Base-by-base conservation (phyloP, 768 basidiomycete species). In the Boletus huronensis region DNA sequence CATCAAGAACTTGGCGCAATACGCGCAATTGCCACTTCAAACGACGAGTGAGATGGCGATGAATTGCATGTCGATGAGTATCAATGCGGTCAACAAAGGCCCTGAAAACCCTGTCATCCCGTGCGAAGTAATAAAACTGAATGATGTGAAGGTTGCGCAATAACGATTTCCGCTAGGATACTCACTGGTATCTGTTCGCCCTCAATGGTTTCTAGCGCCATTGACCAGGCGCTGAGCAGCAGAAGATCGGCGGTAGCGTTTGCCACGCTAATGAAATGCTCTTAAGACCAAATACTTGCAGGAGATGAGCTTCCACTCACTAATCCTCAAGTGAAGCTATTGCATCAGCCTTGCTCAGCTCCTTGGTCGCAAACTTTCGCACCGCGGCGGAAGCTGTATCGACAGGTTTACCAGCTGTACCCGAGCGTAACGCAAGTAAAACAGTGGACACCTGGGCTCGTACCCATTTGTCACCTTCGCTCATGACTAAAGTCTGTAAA, bases 401-500 rank as follows among this genome's bases (percentile, higher is more conserved):
- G 1, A 97, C 93, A 2, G 95, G 94, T 59, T 83, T 79, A 1
- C 86, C 87, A 48, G 77, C 77, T 16, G 81, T 79, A 0, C 87
- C 87, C 1, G 80, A 76, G 40, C 82, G 81, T 52, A 97, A 74
- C 3, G 91, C 86, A 40, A 86, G 79, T 0, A 84, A 79, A 50
- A 94, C 75, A 43, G 82, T 83, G 17, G 81, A 78, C 4, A 85
- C 80, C 55, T 93, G 83, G 3, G 83, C 79, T 54, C 76, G 75
- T n/a, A 98, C 81, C 90, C 92, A 97, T 57, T 83, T 80, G 61
- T 95, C 90, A 16, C 95, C 95, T 76, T 97, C 94, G 52, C 90
- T 93, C 95, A 98, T 98, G 61, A 98, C 83, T 34, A 98, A 75
- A 16, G 93, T 93, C 73, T 98, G 95, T 63, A 98, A 75, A 71